Conservation (phyloP, 495 filamentous ascomycete genomes). For the Penicillium bialowiezense region DNA sequence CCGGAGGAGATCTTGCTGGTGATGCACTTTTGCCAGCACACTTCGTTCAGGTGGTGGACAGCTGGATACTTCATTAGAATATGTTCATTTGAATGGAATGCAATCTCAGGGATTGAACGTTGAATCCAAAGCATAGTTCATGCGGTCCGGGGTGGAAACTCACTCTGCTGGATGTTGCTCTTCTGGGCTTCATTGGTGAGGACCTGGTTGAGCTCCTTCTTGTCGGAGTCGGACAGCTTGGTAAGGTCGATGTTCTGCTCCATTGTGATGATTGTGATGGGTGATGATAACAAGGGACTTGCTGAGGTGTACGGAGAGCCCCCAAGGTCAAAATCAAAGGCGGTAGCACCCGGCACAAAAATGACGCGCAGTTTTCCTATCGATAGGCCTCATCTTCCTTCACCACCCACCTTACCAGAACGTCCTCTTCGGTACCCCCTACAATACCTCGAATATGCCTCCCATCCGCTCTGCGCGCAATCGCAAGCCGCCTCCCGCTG, state of each 20-base stretch:
- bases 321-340: slow-evolving; percentile 26
- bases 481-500: slow-evolving; percentile 88
- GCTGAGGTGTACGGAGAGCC: too few relatives aligned
- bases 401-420: not conserved
- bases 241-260: slow-evolving; percentile 56
- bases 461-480: slow-evolving; percentile 73
- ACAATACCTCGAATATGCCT: slow-evolving; percentile 59
- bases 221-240: slow-evolving; percentile 76
- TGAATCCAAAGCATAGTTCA: not conserved
- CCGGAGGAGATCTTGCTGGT: slow-evolving; percentile 61
- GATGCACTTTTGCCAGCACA: slow-evolving; percentile 92
- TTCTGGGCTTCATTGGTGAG: slow-evolving; percentile 79
- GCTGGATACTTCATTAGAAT: slow-evolving; percentile 42
- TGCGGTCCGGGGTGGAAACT: slow-evolving; percentile 24
- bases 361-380: slow-evolving; percentile 20
- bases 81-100: not conserved
- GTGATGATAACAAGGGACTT: too few relatives aligned
- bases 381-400: slow-evolving; percentile 5
- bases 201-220: slow-evolving; percentile 81
- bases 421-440: not conserved
- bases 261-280: slow-evolving; percentile 27
- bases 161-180: slow-evolving; percentile 74
- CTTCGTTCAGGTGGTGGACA: slow-evolving; percentile 78
- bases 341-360: slow-evolving; percentile 34
- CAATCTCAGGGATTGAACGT: not conserved